Conservation (phyloP, 169 alveolate species). For the Eimeria praecox region DNA sequence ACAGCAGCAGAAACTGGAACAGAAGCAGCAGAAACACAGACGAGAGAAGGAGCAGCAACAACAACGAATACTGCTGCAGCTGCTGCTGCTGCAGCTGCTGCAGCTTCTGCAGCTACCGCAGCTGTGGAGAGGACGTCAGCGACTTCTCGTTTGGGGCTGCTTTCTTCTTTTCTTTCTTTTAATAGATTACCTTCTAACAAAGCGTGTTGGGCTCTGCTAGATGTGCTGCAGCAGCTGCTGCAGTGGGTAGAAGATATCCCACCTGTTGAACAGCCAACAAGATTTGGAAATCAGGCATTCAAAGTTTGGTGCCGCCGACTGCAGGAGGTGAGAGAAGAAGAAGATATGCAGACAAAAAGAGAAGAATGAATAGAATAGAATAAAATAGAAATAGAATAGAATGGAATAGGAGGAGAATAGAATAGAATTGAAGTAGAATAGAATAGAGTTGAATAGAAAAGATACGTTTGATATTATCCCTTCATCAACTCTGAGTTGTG, state of each 20-base stretch:
- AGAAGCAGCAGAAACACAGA: background rate
- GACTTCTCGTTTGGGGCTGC: too few relatives aligned
- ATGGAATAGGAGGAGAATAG: too few relatives aligned
- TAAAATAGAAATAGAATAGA: too few relatives aligned
- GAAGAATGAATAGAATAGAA: background rate
- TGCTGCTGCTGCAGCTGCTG: background rate
- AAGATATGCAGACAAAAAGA: background rate
- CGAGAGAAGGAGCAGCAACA: constrained; percentile 3
- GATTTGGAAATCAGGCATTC: constrained; percentile 83
- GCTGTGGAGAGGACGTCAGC: too few relatives aligned
- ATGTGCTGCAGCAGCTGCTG: constrained; percentile 55
- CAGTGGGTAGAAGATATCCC: constrained; percentile 66
- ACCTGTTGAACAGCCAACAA: constrained; percentile 82
- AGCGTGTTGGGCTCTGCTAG: constrained; percentile 45
- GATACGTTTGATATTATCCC: too few relatives aligned
- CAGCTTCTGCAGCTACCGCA: background rate
- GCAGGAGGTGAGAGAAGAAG: constrained; percentile 45
- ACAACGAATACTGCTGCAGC: background rate
- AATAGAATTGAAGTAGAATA: too few relatives aligned
- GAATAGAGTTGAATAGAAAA: too few relatives aligned
- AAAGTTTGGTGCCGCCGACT: constrained; percentile 72
- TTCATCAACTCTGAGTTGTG: too few relatives aligned
- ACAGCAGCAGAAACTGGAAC: background rate
- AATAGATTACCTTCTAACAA: background rate
- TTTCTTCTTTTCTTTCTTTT: background rate